Percentiles rank a stretch among this genome's conserved stretches.
Evolutionary conservation across 768 basidiomycete species (phyloP).

Genomic region (Lentinula sp.): DNA sequence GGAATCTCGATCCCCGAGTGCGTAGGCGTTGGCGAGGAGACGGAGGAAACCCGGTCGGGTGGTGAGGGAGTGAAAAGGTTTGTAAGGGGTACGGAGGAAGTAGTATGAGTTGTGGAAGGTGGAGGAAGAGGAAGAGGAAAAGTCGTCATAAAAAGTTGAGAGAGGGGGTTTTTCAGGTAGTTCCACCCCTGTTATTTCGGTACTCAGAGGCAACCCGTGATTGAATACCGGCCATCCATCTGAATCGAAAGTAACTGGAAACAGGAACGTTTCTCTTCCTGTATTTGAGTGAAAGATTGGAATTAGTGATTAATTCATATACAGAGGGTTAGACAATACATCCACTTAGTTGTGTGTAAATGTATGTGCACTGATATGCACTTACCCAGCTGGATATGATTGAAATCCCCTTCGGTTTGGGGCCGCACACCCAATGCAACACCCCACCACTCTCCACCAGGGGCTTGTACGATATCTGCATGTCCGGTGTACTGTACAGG

Average conservation of each 20-base stretch:
- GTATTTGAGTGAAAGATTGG: not conserved
- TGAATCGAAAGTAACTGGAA: slow-evolving; percentile 31
- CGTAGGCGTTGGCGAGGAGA: slow-evolving; percentile 27
- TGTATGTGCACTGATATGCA: too few species aligned
- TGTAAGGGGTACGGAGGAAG: slow-evolving; percentile 33
- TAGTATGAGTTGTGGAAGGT: slow-evolving; percentile 27
- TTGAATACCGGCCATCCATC: slow-evolving; percentile 33
- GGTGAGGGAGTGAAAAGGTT: slow-evolving; percentile 26
- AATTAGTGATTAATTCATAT: too few species aligned
- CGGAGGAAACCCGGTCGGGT: slow-evolving; percentile 23
- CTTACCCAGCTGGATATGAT: slow-evolving; percentile 27
- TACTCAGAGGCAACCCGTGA: slow-evolving; percentile 21
- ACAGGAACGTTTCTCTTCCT: slow-evolving; percentile 35
- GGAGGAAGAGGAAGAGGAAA: slow-evolving; percentile 13
- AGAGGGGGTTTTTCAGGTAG: slow-evolving; percentile 22
- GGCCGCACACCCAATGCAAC: slow-evolving; percentile 34
- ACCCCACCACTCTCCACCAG: slow-evolving; percentile 33
- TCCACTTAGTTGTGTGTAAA: too few species aligned
- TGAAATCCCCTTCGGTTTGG: slow-evolving; percentile 22
- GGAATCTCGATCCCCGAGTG: slow-evolving; percentile 31
- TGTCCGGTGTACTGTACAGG: slow-evolving; percentile 34
- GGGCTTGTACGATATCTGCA: slow-evolving; percentile 27
- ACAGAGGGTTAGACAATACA: too few species aligned
- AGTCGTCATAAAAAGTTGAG: slow-evolving; percentile 20
- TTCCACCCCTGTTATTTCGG: slow-evolving; percentile 19